Conservation (phyloP, 805 yeast genomes). For the Yarrowia osloensis region DNA sequence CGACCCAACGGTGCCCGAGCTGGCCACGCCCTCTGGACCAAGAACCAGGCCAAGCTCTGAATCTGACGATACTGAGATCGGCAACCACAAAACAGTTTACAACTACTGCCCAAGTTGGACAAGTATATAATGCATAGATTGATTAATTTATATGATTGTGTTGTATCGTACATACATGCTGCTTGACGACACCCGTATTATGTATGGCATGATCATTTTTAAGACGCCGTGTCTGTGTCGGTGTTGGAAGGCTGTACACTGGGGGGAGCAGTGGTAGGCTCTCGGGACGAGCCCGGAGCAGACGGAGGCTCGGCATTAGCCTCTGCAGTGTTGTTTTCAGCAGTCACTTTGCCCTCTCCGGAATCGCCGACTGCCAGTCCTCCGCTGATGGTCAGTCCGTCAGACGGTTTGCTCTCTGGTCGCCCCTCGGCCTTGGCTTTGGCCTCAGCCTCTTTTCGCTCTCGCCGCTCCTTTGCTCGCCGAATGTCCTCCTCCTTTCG, state of each 20-base stretch:
- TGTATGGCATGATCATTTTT: not conserved
- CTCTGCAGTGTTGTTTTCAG: not conserved
- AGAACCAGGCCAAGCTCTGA: conserved; percentile 28
- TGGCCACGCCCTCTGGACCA: conserved; percentile 38
- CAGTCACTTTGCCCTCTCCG: not conserved
- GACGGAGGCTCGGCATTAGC: not conserved
- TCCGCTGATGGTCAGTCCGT: not conserved
- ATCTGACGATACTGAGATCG: not conserved
- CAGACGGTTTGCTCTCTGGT: not conserved
- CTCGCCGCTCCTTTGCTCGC: conserved; percentile 9
- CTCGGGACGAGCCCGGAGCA: conserved; percentile 11
- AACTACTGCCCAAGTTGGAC: not conserved
- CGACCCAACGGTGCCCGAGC: conserved; percentile 40
- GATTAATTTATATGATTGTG: conserved; percentile 6
- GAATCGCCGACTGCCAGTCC: not conserved
- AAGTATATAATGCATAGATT: conserved; percentile 10
- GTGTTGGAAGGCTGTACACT: not conserved
- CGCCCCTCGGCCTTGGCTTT: not conserved
- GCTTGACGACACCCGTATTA: not conserved
- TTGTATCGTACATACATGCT: not conserved
- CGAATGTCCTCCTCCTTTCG: not conserved
- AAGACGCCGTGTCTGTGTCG: not conserved
- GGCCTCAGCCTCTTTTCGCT: conserved; percentile 6
- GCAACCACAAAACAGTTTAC: not conserved
- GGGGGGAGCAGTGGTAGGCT: conserved; percentile 8